Evolutionary conservation across 306 rosid genomes (phyloP).

Genomic region (Quercus robur): DNA sequence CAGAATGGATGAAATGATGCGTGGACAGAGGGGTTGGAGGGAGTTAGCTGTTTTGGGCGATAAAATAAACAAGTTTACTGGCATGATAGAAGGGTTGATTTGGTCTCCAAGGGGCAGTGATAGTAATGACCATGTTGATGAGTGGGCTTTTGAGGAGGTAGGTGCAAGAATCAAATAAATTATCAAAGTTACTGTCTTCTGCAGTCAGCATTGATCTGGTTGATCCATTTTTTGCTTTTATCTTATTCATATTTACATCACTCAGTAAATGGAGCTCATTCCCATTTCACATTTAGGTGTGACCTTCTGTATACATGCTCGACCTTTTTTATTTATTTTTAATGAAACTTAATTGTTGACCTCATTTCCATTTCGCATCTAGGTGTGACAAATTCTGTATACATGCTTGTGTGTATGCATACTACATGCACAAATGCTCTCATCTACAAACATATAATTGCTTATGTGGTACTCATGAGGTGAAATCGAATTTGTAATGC

Average conservation of each 20-base stretch:
- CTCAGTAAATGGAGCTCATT: neutral
- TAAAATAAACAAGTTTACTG: constrained; percentile 84
- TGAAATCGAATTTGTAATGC: no score
- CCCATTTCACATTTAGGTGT: neutral
- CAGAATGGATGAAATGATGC: constrained; percentile 99
- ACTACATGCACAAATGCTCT: neutral
- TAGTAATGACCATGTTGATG: constrained; percentile 51
- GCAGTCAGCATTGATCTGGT: constrained; percentile 4
- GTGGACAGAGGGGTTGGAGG: constrained; percentile 99
- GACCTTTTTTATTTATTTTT: no score
- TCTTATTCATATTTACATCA: neutral
- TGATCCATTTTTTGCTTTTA: neutral
- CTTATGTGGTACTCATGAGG: no score
- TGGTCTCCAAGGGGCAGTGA: constrained; percentile 88
- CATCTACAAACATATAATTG: no score
- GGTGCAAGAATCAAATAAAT: constrained; percentile 22
- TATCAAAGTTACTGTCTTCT: constrained; percentile 1
- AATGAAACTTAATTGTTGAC: no score
- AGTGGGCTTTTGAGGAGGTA: constrained; percentile 97
- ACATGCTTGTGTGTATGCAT: neutral
- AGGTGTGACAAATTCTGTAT: neutral
- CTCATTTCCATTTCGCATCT: no score
- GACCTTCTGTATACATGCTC: no score
- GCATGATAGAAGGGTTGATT: constrained; percentile 94
- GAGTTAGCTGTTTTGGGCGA: constrained; percentile 92